Conservation (phyloP, 2,329 filamentous ascomycete species). For the Cercospora sesami region DNA sequence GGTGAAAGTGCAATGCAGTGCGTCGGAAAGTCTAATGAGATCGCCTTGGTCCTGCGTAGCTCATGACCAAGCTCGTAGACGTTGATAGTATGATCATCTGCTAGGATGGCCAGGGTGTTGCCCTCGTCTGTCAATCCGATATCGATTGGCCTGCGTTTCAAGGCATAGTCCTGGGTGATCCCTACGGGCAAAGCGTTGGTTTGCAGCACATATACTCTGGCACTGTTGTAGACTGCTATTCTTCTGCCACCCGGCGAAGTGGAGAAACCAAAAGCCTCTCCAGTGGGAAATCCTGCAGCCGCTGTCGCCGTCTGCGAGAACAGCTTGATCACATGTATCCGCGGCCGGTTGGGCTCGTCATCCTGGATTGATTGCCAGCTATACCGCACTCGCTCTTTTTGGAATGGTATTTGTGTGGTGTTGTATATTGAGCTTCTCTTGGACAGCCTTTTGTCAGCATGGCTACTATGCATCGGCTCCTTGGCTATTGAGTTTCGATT, state of each 20-base stretch:
- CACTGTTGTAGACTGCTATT: conserved; percentile 80
- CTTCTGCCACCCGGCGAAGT: conserved; percentile 74
- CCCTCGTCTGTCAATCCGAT: conserved; percentile 78
- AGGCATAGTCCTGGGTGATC: conserved; percentile 72
- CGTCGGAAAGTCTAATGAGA: conserved; percentile 75
- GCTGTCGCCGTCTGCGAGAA: conserved; percentile 83
- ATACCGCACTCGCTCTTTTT: conserved; percentile 39
- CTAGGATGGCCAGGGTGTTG: conserved; percentile 71
- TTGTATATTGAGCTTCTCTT: conserved; percentile 25
- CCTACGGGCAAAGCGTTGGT: conserved; percentile 59
- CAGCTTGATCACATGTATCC: conserved; percentile 64
- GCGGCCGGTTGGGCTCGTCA: conserved; percentile 40
- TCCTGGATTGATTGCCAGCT: conserved; percentile 43
- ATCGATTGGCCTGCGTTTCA: conserved; percentile 70
- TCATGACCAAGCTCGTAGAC: conserved; percentile 67
- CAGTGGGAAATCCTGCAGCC: conserved; percentile 63
- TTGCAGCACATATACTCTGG: conserved; percentile 77
- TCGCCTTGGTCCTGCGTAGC: conserved; percentile 65
- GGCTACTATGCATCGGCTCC: conserved; percentile 24
- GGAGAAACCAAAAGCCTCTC: conserved; percentile 79
- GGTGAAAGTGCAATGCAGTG: conserved; percentile 78
- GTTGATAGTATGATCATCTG: conserved; percentile 79
- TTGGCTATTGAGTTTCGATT: conserved; percentile 21
- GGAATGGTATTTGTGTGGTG: conserved; percentile 34
- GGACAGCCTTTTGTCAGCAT: conserved; percentile 22